Evolutionary conservation across 371 early-diverging fungal genomes (phyloP).

Genomic region (Lichtheimia hyalospora): DNA sequence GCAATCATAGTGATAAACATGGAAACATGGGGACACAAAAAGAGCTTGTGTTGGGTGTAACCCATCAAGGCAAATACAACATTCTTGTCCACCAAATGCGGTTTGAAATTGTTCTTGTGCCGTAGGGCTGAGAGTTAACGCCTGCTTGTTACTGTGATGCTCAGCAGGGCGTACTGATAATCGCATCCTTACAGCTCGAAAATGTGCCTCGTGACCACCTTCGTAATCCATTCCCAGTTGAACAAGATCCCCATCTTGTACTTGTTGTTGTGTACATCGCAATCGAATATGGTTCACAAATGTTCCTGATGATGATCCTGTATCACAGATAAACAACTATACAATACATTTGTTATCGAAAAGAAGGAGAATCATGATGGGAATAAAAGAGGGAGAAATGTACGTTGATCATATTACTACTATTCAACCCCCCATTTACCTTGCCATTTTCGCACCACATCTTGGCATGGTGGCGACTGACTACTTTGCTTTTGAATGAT

Average conservation of each 20-base stretch:
- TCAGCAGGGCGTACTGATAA: conserved; percentile 52
- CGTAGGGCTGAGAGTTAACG: neutral
- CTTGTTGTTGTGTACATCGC: conserved; percentile 62
- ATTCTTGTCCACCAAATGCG: conserved; percentile 59
- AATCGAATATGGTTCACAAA: conserved; percentile 87
- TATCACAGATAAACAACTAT: conserved; percentile 78
- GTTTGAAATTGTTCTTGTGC: too few relatives aligned
- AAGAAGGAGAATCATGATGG: neutral
- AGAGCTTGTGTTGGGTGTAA: conserved; percentile 92
- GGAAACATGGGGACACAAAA: conserved; percentile 95
- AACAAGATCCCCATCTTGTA: conserved; percentile 80
- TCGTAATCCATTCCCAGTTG: conserved; percentile 91
- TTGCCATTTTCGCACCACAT: conserved; percentile 75
- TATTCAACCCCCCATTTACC: neutral
- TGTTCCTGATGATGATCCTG: conserved; percentile 88
- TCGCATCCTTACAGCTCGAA: conserved; percentile 79
- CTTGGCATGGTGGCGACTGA: conserved; percentile 91
- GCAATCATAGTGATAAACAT: conserved; percentile 95
- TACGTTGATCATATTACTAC: neutral
- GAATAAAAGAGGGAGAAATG: conserved; percentile 9
- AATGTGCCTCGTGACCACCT: conserved; percentile 75
- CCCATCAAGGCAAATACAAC: conserved; percentile 95
- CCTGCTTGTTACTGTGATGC: neutral
- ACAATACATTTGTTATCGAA: neutral
- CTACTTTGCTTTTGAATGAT: conserved; percentile 94